These are phyloP conservation scores for Ganoderma boninense DNA, from an alignment of 1,284 basidiomycete genomes.

Conservation along the genomic window DNA sequence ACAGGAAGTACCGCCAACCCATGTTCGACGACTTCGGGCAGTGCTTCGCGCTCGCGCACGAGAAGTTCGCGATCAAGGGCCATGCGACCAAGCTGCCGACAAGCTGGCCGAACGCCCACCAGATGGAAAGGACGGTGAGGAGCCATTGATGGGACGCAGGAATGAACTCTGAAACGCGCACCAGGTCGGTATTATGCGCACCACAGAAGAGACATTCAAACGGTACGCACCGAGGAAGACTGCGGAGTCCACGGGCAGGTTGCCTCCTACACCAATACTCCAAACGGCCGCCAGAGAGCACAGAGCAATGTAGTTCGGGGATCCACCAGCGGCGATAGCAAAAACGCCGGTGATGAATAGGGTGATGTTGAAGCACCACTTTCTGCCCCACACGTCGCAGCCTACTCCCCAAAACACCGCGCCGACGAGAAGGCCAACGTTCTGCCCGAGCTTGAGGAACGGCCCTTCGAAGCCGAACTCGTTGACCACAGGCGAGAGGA, in stretches of 20 bases:
- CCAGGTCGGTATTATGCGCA: neutral
- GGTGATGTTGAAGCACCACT: conserved; percentile 80
- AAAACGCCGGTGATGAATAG: conserved; percentile 77
- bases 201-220: neutral
- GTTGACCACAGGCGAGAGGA: conserved; percentile 60
- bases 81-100: conserved; percentile 69
- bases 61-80: conserved; percentile 71
- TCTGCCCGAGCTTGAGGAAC: conserved; percentile 62
- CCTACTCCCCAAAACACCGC: conserved; percentile 70
- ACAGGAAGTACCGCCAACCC: conserved; percentile 81
- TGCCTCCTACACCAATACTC: conserved; percentile 76
- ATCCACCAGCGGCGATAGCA: conserved; percentile 65
- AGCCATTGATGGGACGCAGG: conserved; percentile 70
- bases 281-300: conserved; percentile 63
- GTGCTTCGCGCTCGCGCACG: conserved; percentile 53
- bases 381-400: conserved; percentile 68
- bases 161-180: conserved; percentile 55
- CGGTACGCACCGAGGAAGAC: conserved; percentile 71
- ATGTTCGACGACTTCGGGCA: conserved; percentile 59
- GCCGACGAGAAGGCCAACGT: conserved; percentile 70
- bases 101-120: conserved; percentile 73
- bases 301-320: conserved; percentile 60
- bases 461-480: conserved; percentile 64
- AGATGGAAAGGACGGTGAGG: conserved; percentile 68
- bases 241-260: conserved; percentile 81